A percentile compares a stretch with the other conserved stretches of the same genome.
Evolutionary conservation across 1,139 yeast species (phyloP).

Genomic region (Protomyces pachydermus): DNA sequence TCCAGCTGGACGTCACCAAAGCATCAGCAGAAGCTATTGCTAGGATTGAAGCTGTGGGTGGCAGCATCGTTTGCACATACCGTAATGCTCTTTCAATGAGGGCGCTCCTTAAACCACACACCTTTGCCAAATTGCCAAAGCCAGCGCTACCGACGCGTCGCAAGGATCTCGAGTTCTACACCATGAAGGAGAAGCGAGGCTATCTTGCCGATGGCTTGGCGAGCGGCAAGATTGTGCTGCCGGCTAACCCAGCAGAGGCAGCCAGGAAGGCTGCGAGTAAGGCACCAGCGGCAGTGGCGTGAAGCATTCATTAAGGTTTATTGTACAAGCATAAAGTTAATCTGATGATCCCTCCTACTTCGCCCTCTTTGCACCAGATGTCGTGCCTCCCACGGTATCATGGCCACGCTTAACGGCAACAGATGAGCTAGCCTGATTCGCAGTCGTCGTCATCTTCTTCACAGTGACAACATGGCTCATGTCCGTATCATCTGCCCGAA

Average conservation of each 20-base stretch:
- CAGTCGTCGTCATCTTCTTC: neutral
- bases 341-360: neutral
- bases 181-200: slow-evolving; percentile 68
- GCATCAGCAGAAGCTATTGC: slow-evolving; percentile 73
- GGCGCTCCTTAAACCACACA: slow-evolving; percentile 73
- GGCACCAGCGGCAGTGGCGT: neutral
- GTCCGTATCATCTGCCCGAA: slow-evolving; percentile 22
- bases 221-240: neutral
- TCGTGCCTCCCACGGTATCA: neutral
- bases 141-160: slow-evolving; percentile 81
- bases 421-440: neutral
- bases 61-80: slow-evolving; percentile 67
- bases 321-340: neutral
- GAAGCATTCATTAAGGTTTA: too few relatives aligned
- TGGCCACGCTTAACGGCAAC: neutral
- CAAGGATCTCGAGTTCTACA: slow-evolving; percentile 74
- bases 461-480: slow-evolving; percentile 1
- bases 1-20: slow-evolving; percentile 72
- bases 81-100: slow-evolving; percentile 50
- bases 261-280: neutral
- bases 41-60: slow-evolving; percentile 67
- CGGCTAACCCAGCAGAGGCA: neutral
- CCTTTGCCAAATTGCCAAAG: slow-evolving; percentile 56
- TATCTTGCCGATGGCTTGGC: slow-evolving; percentile 47
- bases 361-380: neutral